Evolutionary conservation across 768 basidiomycete genomes (phyloP), one percentile per base, ranked within the genome.

Genomic region (Suillus occidentalis): DNA sequence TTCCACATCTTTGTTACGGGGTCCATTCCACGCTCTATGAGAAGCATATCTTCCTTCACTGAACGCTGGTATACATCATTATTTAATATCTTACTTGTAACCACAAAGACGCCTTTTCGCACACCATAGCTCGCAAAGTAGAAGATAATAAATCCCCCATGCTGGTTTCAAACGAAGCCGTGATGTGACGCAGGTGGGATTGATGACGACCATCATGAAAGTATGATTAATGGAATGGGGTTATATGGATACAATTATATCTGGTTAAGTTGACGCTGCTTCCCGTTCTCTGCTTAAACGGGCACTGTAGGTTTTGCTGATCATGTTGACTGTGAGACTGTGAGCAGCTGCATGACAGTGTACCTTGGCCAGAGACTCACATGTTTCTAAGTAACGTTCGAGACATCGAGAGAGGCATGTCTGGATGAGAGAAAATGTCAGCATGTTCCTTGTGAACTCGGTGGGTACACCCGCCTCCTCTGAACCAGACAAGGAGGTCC

Each of bases 341-440:
- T 59, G 2, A 59, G 58, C 10, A 18, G 31, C 34, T 39, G 18
- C 12, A 18, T 6, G 4, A 40, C 34, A 63, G 18, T 52, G 37
- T 60, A 85, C 10, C 39, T 59, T 18, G 9, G 12, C 18, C 39
- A 25, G 25, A 37, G 39, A 42, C 91, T 79, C 71, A 93, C 92
- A 94, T 42, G 90, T 90, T 76, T 94, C 91, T 80, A 95, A 81
- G 73, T 93, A 95, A 52, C 91, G 85, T 61, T 93, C 91, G 71
- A 93, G 80, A 73, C 93, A 95, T 64, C 87, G 82, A 7, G 85
- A 78, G 50, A 94, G 79, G 70, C 93, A 95, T 34, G 87, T 87
- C 93, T 94, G 64, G 3, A 22, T 36, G 42, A 42, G 22, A 25
- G 36, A 50, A 18, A 16, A 43, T 20, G 31, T 66, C 60, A 37